Evolutionary conservation across 495 filamentous ascomycete species (phyloP).

Genomic region (Penicillium argentinense): DNA sequence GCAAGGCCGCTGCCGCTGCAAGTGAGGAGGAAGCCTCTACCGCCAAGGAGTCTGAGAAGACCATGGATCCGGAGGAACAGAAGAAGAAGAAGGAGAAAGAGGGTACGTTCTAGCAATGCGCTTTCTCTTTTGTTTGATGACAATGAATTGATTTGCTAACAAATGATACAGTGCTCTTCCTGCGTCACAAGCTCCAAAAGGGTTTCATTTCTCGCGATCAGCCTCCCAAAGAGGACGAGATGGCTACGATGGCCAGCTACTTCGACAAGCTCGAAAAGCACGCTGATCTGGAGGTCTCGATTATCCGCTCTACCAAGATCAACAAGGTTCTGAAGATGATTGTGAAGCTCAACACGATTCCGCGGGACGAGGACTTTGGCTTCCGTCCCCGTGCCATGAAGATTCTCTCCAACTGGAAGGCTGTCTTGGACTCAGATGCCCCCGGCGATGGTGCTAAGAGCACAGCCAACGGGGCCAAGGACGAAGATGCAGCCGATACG

Average conservation of each 20-base stretch:
- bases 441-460: slow-evolving; percentile 45
- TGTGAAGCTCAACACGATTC: slow-evolving; percentile 76
- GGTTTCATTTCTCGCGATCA: slow-evolving; percentile 81
- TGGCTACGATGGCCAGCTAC: slow-evolving; percentile 78
- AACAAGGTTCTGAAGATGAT: slow-evolving; percentile 93
- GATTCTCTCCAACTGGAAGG: slow-evolving; percentile 80
- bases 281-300: slow-evolving; percentile 76
- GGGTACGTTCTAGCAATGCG: slow-evolving; percentile 48
- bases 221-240: slow-evolving; percentile 83
- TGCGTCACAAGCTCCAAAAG: slow-evolving; percentile 88
- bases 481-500: slow-evolving; percentile 41
- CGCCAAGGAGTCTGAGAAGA: slow-evolving; percentile 54
- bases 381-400: slow-evolving; percentile 77
- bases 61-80: slow-evolving; percentile 57
- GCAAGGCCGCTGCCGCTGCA: slow-evolving; percentile 45
- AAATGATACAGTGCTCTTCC: slow-evolving; percentile 62
- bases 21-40: slow-evolving; percentile 40
- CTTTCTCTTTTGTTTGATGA: background rate
- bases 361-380: slow-evolving; percentile 77
- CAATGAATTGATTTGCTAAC: slow-evolving; percentile 6
- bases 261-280: slow-evolving; percentile 76
- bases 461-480: slow-evolving; percentile 54
- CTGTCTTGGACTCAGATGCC: slow-evolving; percentile 61
- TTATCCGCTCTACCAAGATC: slow-evolving; percentile 85
- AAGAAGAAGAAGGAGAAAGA: slow-evolving; percentile 66